Evolutionary conservation across 108 stramenopile genomes (phyloP).

Genomic region (Pseudonitzschia pungens): DNA sequence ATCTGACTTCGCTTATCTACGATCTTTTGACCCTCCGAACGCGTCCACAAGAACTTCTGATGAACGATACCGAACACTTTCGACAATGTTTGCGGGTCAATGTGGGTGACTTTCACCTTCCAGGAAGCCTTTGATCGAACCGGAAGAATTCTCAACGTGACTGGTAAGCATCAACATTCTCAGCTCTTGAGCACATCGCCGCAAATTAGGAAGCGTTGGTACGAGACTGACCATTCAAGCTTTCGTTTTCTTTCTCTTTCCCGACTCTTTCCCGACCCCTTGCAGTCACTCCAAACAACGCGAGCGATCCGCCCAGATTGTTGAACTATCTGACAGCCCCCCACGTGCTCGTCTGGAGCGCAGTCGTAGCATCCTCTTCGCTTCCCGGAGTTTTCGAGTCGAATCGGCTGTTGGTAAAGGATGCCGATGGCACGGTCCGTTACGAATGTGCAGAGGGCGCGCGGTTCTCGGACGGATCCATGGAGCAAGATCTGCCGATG

Average conservation of each 20-base stretch:
- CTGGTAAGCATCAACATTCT: conserved; percentile 23
- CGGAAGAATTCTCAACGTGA: conserved; percentile 97
- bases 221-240: not conserved
- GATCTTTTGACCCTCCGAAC: conserved; percentile 73
- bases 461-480: conserved; percentile 75
- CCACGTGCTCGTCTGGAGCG: conserved; percentile 96
- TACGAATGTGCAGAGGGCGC: conserved; percentile 66
- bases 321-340: conserved; percentile 99
- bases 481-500: conserved; percentile 98
- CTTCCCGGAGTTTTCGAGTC: conserved; percentile 98
- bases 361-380: conserved; percentile 93
- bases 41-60: conserved; percentile 81
- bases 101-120: conserved; percentile 95
- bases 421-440: conserved; percentile 89
- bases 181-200: not conserved
- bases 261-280: not conserved
- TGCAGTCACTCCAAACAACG: conserved; percentile 90
- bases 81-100: conserved; percentile 73
- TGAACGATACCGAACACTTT: conserved; percentile 93
- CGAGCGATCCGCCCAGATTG: conserved; percentile 87
- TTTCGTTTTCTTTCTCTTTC: not conserved
- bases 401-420: conserved; percentile 92
- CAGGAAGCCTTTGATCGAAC: conserved; percentile 98
- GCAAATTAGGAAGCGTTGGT: not conserved
- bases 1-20: conserved; percentile 61